phyloP scores from a whole-genome alignment of 2,329 filamentous ascomycete species.

The Chaetomium globosum region DNA sequence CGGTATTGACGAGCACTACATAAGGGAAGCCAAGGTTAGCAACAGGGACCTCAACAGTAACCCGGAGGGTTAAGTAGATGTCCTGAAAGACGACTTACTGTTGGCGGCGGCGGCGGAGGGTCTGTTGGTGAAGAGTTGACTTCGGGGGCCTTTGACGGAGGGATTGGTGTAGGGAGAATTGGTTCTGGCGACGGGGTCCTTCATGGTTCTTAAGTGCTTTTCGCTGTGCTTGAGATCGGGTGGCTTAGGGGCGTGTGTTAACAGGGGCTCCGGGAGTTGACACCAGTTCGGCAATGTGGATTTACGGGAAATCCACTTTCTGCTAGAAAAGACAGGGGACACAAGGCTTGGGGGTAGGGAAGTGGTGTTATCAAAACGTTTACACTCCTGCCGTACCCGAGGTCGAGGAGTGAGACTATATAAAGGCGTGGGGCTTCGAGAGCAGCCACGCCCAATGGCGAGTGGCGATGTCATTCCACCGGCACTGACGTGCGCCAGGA shows the following conservation, averaged over 20 bases:
- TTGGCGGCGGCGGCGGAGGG: conserved; percentile 36
- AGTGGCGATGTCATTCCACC: conserved; percentile 36
- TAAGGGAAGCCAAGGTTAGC: conserved; percentile 24
- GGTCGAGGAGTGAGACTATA: conserved; percentile 34
- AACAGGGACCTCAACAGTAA: conserved; percentile 8
- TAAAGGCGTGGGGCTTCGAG: conserved; percentile 34
- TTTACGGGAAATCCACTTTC: conserved; percentile 31
- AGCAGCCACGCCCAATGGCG: conserved; percentile 31
- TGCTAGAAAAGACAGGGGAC: conserved; percentile 31
- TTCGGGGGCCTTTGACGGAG: conserved; percentile 49
- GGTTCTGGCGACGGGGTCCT: conserved; percentile 48
- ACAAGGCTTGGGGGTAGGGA: conserved; percentile 21
- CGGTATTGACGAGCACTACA: conserved; percentile 60
- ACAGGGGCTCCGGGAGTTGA: conserved; percentile 32
- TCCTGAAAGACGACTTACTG: conserved; percentile 39
- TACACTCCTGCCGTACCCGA: conserved; percentile 31
- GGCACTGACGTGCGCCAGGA: conserved; percentile 22
- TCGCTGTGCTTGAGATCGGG: conserved; percentile 18
- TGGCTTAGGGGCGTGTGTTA: conserved; percentile 29
- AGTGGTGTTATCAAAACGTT: conserved; percentile 30
- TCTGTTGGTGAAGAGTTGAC: conserved; percentile 46
- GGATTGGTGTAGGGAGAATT: conserved; percentile 52
- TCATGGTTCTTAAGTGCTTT: conserved; percentile 42
- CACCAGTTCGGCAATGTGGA: conserved; percentile 31
- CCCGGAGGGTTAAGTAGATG: neutral